Evolutionary conservation across 139 green algal genomes (phyloP).

Genomic region (Chlorella sp.): DNA sequence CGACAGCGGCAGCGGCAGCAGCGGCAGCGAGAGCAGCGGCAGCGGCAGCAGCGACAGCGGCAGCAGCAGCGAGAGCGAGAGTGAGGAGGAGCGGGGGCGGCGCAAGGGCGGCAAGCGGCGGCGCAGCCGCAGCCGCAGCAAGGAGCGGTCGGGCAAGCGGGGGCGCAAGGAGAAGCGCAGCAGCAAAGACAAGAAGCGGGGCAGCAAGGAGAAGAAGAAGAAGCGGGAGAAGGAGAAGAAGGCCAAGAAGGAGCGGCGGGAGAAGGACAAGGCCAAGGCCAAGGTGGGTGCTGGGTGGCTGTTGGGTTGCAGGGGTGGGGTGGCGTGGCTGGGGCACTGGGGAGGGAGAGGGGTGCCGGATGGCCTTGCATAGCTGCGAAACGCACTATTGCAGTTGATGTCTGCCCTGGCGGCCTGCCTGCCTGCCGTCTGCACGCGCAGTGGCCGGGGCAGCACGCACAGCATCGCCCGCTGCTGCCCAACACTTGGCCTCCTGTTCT

Average conservation of each 20-base stretch:
- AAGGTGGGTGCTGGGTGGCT: background rate
- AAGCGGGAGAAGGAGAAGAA: slow-evolving; percentile 16
- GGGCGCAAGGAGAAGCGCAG: background rate
- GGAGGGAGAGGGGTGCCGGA: too few relatives aligned
- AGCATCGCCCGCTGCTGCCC: too few relatives aligned
- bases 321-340: too few relatives aligned
- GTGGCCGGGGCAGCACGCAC: too few relatives aligned
- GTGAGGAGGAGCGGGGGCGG: slow-evolving; percentile 13
- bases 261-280: slow-evolving; percentile 30
- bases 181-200: slow-evolving; percentile 6
- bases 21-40: background rate
- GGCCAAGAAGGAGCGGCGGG: slow-evolving; percentile 17
- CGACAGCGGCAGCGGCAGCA: slow-evolving; percentile 9
- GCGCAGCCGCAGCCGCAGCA: slow-evolving; percentile 13
- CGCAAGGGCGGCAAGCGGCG: background rate
- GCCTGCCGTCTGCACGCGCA: too few relatives aligned
- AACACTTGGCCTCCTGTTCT: too few relatives aligned
- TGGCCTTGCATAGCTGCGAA: too few relatives aligned
- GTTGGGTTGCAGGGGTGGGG: background rate
- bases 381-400: too few relatives aligned
- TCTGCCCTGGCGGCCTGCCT: too few relatives aligned
- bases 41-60: background rate
- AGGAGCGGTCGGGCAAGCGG: slow-evolving; percentile 9
- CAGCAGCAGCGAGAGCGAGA: slow-evolving; percentile 1
- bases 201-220: slow-evolving; percentile 22